Base-by-base conservation (phyloP, 164 flowering plant species). In the Magnolia sinica region DNA sequence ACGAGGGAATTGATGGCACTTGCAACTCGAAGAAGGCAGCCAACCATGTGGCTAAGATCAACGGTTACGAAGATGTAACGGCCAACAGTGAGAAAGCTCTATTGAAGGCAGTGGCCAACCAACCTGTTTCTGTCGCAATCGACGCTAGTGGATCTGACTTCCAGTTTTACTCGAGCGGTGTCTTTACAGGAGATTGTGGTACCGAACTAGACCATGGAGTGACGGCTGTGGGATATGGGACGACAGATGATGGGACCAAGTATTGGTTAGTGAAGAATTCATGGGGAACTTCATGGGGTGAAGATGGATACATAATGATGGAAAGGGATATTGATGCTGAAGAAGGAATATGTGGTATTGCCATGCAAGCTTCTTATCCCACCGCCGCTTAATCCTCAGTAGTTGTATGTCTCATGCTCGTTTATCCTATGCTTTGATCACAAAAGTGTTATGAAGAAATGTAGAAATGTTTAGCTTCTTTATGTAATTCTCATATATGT, bases 151-250 rank as follows among this genome's bases (percentile, higher is more conserved):
- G 55, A 9, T 16, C 52, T 7, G 63, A 22, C 1, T 74, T 74
- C 61, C 76, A 74, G 14, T 74, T 74, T 59, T 74, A 74, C 70
- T 64, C 69, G 10, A 49, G 68, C 8, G 74, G 74, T 51, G 74
- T 71, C 23, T 71, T 71, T 19, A 71, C 74, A 50, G 73, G 73
- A 16, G 55, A 70, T 20, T 70, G 73, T 70, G 73, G 58, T 70
- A 70, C 73, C 13, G 73, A 70, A 23, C 50, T 70, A 14, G 73
- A 70, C 9, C 73, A 70, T 70, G 73, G 73, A 18, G 73, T 70
- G 14, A 45, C 73, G 0, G 55, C 73, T 0, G 73, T 45, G 19
- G 73, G 73, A 1, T 70, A 70, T 70, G 73, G 58, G 14, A 24
- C 69, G 0, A 70, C 73, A 50, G 18, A n/a, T n/a, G 73, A 50